Evolutionary conservation across 805 yeast genomes (phyloP).

Genomic region (Barnettozyma siamensis): DNA sequence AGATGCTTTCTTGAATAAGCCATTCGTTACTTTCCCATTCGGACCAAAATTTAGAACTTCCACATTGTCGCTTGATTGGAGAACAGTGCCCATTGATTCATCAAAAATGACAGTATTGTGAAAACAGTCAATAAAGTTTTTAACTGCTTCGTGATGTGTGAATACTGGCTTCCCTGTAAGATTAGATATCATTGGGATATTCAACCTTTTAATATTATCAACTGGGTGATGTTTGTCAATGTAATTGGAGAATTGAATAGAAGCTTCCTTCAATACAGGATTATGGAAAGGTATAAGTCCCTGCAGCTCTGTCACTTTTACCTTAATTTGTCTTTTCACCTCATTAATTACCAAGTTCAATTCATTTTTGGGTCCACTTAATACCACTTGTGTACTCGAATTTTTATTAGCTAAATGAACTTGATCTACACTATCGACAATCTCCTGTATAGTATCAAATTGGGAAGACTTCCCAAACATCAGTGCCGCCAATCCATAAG

Average conservation of each 20-base stretch:
- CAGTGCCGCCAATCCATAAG: slow-evolving; percentile 33
- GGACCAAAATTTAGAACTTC: slow-evolving; percentile 22
- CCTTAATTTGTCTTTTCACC: slow-evolving; percentile 18
- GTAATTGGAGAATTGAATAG: slow-evolving; percentile 22
- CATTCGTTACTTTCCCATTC: slow-evolving; percentile 18
- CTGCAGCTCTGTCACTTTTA: slow-evolving; percentile 29
- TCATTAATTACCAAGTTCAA: slow-evolving; percentile 11
- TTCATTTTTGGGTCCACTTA: slow-evolving; percentile 31
- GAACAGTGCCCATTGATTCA: slow-evolving; percentile 26
- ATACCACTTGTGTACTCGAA: slow-evolving; percentile 32
- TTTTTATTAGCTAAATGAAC: slow-evolving; percentile 39
- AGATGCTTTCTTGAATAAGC: slow-evolving; percentile 14
- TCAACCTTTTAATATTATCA: slow-evolving; percentile 12
- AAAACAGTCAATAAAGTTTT: slow-evolving; percentile 34
- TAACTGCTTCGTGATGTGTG: slow-evolving; percentile 24
- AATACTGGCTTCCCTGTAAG: slow-evolving; percentile 26
- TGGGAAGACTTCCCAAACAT: slow-evolving; percentile 27
- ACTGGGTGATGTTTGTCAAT: slow-evolving; percentile 8
- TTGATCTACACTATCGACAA: slow-evolving; percentile 4
- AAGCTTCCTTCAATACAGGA: slow-evolving; percentile 29
- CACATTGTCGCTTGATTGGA: slow-evolving; percentile 3
- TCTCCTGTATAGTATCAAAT: slow-evolving; percentile 5
- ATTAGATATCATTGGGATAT: slow-evolving; percentile 36
- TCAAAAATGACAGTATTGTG: slow-evolving; percentile 41
- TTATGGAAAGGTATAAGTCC: slow-evolving; percentile 43